These are phyloP conservation scores for Irpex lacteus DNA, from an alignment of 1,284 basidiomycete species.

Conservation along the genomic window DNA sequence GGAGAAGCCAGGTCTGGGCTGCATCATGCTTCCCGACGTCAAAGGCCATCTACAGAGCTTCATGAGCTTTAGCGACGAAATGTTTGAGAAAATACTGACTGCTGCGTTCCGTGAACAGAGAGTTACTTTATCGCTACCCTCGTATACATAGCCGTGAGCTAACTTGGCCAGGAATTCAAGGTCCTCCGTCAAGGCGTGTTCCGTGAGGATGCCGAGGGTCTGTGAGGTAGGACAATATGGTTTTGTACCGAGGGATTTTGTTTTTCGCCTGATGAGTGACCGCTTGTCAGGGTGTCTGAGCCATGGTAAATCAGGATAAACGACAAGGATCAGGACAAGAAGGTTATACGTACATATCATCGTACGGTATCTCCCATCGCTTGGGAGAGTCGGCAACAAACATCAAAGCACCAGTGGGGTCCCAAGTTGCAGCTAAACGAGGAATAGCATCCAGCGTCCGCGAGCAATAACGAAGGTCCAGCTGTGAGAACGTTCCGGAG, in stretches of 20 bases:
- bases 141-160: conserved; percentile 65
- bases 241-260: conserved; percentile 54
- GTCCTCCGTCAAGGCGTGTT: conserved; percentile 37
- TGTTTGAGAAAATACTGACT: conserved; percentile 33
- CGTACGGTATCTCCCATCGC: conserved; percentile 77
- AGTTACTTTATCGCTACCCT: conserved; percentile 47
- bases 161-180: conserved; percentile 56
- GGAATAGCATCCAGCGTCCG: conserved; percentile 71
- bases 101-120: conserved; percentile 62
- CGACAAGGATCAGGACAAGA: not conserved
- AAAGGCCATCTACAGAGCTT: conserved; percentile 49
- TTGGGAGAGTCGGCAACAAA: conserved; percentile 63
- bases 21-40: conserved; percentile 58
- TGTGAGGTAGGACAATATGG: conserved; percentile 48
- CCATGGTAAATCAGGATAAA: conserved; percentile 1
- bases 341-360: conserved; percentile 65
- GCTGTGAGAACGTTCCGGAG: conserved; percentile 78
- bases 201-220: conserved; percentile 48
- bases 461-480: conserved; percentile 65
- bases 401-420: conserved; percentile 62
- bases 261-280: conserved; percentile 31
- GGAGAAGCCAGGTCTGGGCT: conserved; percentile 68
- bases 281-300: conserved; percentile 49
- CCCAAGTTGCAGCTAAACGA: conserved; percentile 69
- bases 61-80: not conserved